Evolutionary conservation across 169 alveolate species (phyloP).

Genomic region (Babesia ovata): DNA sequence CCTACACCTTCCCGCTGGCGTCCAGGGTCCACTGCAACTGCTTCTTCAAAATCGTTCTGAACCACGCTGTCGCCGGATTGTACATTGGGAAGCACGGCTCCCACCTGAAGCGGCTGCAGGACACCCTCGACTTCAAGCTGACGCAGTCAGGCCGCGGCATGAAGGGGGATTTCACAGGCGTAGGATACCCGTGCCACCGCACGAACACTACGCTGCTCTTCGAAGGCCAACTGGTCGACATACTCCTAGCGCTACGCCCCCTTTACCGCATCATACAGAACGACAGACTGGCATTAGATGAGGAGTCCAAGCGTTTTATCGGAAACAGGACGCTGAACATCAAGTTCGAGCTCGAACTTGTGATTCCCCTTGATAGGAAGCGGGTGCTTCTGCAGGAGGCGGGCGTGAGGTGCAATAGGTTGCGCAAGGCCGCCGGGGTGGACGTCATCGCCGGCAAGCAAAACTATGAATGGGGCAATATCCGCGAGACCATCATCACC

Average conservation of each 20-base stretch:
- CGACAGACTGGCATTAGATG: constrained; percentile 55
- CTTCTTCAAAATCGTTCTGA: constrained; percentile 48
- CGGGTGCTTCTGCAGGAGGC: constrained; percentile 53
- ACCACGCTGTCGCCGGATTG: constrained; percentile 65
- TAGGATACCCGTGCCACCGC: constrained; percentile 67
- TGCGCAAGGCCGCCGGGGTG: constrained; percentile 53
- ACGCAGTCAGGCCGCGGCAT: constrained; percentile 65
- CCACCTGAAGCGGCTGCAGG: constrained; percentile 53
- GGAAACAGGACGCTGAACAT: constrained; percentile 43
- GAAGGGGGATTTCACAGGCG: constrained; percentile 65
- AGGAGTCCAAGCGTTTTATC: constrained; percentile 34
- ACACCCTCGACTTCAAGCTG: constrained; percentile 29
- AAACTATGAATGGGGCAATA: constrained; percentile 60
- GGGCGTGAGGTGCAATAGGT: constrained; percentile 54
- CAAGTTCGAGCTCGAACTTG: constrained; percentile 58
- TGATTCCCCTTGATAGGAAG: constrained; percentile 61
- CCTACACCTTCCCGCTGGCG: constrained; percentile 63
- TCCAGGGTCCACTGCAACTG: constrained; percentile 45
- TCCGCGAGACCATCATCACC: constrained; percentile 61
- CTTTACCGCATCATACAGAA: constrained; percentile 65
- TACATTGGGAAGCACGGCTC: constrained; percentile 66
- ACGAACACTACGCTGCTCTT: constrained; percentile 65
- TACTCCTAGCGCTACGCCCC: constrained; percentile 55
- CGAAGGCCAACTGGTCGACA: constrained; percentile 59
- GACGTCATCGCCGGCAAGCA: constrained; percentile 68